Percentiles rank a stretch among this genome's conserved stretches.
Evolutionary conservation across 352 stramenopile species (phyloP).

Genomic region (Aphanomyces invadans): DNA sequence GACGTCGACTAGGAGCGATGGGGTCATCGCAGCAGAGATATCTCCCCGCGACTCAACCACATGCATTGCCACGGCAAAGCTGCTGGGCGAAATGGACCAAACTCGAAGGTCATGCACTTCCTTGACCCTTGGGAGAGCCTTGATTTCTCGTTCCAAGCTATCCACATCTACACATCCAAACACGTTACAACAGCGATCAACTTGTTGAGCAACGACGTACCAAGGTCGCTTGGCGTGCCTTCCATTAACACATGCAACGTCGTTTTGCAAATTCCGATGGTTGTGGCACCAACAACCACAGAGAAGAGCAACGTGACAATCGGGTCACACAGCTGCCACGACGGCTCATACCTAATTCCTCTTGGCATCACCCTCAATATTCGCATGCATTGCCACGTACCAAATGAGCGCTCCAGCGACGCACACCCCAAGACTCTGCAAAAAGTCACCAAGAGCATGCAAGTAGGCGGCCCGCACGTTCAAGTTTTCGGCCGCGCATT

Average conservation of each 20-base stretch:
- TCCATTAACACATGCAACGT: constrained; percentile 94
- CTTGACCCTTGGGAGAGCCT: constrained; percentile 64
- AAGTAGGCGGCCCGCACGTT: constrained; percentile 97
- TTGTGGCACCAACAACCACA: constrained; percentile 91
- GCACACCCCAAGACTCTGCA: constrained; percentile 95
- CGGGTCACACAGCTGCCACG: constrained; percentile 93
- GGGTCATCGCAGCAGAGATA: neutral
- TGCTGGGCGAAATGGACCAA: constrained; percentile 91
- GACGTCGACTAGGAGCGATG: neutral
- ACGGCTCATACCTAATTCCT: constrained; percentile 67
- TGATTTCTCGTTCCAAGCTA: constrained; percentile 39
- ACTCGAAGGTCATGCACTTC: constrained; percentile 97
- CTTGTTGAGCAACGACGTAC: neutral
- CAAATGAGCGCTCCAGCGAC: constrained; percentile 94
- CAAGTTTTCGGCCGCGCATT: constrained; percentile 77
- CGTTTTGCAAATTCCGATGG: constrained; percentile 85
- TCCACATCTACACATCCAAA: constrained; percentile 44
- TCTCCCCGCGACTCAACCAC: constrained; percentile 24
- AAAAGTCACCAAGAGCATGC: constrained; percentile 95
- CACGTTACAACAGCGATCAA: neutral
- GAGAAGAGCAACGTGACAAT: constrained; percentile 97
- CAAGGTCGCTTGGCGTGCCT: constrained; percentile 56
- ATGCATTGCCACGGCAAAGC: constrained; percentile 90
- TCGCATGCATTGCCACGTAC: too few species aligned
- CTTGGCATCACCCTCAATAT: too few species aligned